Evolutionary conservation across 2,329 filamentous ascomycete genomes (phyloP), one percentile per base, ranked within the genome.

Genomic region (Scleromitrula shiraiana): DNA sequence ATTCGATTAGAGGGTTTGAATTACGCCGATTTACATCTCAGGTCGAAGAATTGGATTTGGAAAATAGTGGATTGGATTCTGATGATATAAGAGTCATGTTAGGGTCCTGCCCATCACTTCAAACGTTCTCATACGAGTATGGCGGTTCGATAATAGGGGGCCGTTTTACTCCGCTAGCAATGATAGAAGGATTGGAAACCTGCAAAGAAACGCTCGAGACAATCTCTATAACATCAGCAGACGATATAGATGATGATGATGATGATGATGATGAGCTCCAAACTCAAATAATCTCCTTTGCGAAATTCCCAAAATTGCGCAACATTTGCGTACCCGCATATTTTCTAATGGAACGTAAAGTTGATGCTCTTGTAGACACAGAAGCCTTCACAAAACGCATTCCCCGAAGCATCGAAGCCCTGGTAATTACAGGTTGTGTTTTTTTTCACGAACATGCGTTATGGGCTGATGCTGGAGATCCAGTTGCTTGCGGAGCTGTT

Each of bases 321-420:
- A 14, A 15, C 7, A 33, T 33, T 33, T 14, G 2, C 12, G 30
- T 7, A 7, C 7, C 2, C 9, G 30, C 30, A 33, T 15, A 15
- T 15, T 7, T 33, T 5, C 4, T 33, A 15, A 15, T 20, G 9
- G 14, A 7, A 8, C 14, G 4, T 14, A 6, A 33, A 6, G 14
- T n/a, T 23, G 6, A 20, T n/a, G 6, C 10, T 4, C 1, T 7
- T 22, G 6, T 7, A n/a, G 14, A 26, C 29, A 35, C 6, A n/a
- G 17, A 17, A 23, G 29, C 41, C 15, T 43, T 43, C 22, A 7
- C 33, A 24, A 7, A 24, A 14, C 41, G 41, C 20, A 43, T 43
- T 23, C 41, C 41, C 33, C 41, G 20, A 6, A 19, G 20, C 23
- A 12, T 43, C 10, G 20, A 43, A 17, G 32, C 7, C 5, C 29